A percentile compares a stretch with the other conserved stretches of the same genome.
Evolutionary conservation across 83 land plant genomes (phyloP).

Genomic region (Picea abies): DNA sequence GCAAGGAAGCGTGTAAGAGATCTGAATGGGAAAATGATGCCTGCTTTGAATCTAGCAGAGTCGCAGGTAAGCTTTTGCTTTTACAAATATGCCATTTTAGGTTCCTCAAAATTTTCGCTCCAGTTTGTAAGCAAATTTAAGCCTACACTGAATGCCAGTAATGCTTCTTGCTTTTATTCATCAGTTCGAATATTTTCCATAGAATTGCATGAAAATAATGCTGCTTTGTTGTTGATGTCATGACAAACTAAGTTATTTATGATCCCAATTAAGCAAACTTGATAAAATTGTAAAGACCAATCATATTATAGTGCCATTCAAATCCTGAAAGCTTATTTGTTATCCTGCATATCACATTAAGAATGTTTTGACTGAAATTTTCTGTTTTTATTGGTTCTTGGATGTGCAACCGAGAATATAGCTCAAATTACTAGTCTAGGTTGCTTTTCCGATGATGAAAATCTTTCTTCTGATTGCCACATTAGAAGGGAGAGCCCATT

Average conservation of each 20-base stretch:
- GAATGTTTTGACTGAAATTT: neutral
- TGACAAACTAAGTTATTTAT: neutral
- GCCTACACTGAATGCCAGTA: neutral
- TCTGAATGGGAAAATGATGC: conserved; percentile 19
- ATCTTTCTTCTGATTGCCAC: neutral
- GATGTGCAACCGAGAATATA: neutral
- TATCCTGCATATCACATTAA: neutral
- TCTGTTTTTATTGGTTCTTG: neutral
- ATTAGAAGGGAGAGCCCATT: conserved; percentile 36
- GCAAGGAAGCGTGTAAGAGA: conserved; percentile 36
- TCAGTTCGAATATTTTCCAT: too few relatives aligned
- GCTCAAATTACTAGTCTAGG: conserved; percentile 5
- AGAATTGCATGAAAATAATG: too few relatives aligned
- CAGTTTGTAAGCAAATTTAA: neutral
- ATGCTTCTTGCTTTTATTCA: neutral
- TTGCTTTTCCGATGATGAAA: neutral
- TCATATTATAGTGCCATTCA: neutral
- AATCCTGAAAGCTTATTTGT: neutral
- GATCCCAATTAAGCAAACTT: neutral
- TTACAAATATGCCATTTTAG: neutral
- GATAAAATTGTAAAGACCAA: neutral
- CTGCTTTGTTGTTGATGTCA: neutral
- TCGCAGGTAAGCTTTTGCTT: conserved; percentile 17
- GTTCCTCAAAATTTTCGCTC: neutral
- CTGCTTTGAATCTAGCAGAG: conserved; percentile 3